These are phyloP conservation scores for Purshia tridentata DNA, from an alignment of 306 rosid genomes.

Conservation along the genomic window DNA sequence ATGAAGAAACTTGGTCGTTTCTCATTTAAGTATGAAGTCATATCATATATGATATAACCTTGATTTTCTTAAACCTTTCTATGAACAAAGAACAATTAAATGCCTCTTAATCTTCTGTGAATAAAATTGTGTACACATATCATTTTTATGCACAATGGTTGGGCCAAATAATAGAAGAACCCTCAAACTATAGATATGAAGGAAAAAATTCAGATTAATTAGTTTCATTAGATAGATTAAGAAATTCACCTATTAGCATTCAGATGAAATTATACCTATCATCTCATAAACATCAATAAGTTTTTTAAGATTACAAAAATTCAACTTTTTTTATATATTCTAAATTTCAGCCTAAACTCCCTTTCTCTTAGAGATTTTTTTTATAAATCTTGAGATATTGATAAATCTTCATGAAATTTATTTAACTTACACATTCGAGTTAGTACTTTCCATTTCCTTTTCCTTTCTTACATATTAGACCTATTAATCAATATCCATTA, in stretches of 20 bases:
- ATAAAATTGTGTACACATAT: background rate
- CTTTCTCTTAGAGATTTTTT: too few species aligned
- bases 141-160: background rate
- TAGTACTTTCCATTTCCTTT: too few species aligned
- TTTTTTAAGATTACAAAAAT: background rate
- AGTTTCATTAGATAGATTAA: background rate
- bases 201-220: background rate
- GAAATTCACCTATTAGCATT: background rate
- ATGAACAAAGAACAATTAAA: background rate
- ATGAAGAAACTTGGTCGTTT: background rate
- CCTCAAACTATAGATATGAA: background rate
- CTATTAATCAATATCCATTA: too few species aligned
- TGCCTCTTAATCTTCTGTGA: background rate
- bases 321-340: background rate
- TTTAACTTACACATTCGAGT: too few species aligned
- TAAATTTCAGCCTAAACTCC: too few species aligned
- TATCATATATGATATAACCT: background rate
- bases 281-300: background rate
- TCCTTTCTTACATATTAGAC: too few species aligned
- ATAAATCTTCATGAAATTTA: too few species aligned
- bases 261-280: background rate
- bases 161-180: background rate
- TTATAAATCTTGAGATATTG: too few species aligned
- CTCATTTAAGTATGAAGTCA: background rate
- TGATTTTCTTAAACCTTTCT: background rate